phyloP scores from a whole-genome alignment of 2,329 filamentous ascomycete genomes.

The Penicillium sp. region DNA sequence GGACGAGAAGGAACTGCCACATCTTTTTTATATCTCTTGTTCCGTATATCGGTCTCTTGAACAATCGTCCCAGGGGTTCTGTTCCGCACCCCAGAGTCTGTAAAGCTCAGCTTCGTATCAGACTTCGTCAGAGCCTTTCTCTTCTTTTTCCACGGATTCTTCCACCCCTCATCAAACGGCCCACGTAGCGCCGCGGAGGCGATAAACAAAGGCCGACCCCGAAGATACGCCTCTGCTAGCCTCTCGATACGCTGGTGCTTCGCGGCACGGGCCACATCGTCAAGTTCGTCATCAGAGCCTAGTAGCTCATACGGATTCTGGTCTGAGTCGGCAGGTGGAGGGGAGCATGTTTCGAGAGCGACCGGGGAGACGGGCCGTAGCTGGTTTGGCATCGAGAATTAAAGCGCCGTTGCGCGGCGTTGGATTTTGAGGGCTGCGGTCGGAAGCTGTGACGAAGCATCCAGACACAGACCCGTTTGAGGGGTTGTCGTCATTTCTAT shows the following conservation, averaged over 20 bases:
- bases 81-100: not conserved
- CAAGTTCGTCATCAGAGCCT: constrained; percentile 43
- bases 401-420: not conserved
- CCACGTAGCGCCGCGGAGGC: constrained; percentile 47
- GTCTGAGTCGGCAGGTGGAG: constrained; percentile 26
- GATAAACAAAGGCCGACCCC: constrained; percentile 46
- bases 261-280: constrained; percentile 30
- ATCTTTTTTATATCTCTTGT: not conserved
- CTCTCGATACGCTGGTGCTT: constrained; percentile 46
- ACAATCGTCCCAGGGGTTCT: not conserved
- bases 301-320: constrained; percentile 21
- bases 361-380: constrained; percentile 34
- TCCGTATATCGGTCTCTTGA: not conserved
- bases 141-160: constrained; percentile 46
- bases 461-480: not conserved
- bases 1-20: not conserved
- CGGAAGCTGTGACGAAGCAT: constrained; percentile 23
- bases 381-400: constrained; percentile 31
- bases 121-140: constrained; percentile 6
- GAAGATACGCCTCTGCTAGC: constrained; percentile 42
- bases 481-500: constrained; percentile 15
- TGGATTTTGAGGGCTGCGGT: constrained; percentile 11
- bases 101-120: not conserved
- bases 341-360: constrained; percentile 35
- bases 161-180: constrained; percentile 46